A percentile compares a stretch with the other conserved stretches of the same genome.
Evolutionary conservation across 163 green algal genomes (phyloP).

Genomic region (Volvox carteri): DNA sequence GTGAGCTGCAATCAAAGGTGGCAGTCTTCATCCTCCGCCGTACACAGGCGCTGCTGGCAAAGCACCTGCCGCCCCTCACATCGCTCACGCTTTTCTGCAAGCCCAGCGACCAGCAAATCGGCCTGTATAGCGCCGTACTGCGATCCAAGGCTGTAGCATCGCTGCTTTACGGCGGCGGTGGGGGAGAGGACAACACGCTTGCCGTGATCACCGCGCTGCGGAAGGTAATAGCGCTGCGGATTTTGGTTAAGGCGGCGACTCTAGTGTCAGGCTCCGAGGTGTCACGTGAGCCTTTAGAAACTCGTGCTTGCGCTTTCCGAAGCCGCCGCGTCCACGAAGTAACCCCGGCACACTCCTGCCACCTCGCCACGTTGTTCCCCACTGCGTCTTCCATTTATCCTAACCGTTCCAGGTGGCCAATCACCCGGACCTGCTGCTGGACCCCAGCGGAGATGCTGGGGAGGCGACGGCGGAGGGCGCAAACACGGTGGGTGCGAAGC

Average conservation of each 20-base stretch:
- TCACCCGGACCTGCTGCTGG: constrained; percentile 55
- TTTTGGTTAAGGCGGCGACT: no score
- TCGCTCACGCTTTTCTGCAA: constrained; percentile 87
- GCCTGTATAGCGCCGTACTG: constrained; percentile 71
- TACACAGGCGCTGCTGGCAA: constrained; percentile 78
- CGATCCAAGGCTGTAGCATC: constrained; percentile 59
- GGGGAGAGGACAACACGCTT: constrained; percentile 67
- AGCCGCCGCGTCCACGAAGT: no score
- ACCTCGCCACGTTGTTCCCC: no score
- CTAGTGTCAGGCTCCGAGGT: no score
- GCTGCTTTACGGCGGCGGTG: constrained; percentile 47
- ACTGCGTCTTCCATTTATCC: no score
- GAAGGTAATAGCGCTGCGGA: no score
- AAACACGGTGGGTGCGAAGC: not conserved
- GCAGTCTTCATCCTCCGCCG: constrained; percentile 82
- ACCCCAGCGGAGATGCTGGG: not conserved
- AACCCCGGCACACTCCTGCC: no score
- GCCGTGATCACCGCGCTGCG: constrained; percentile 76
- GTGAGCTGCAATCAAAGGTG: constrained; percentile 75
- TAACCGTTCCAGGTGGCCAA: constrained; percentile 37
- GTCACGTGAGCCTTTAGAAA: no score
- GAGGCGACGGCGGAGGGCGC: not conserved
- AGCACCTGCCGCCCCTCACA: constrained; percentile 81
- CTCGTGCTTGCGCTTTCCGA: no score
- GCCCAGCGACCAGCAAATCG: constrained; percentile 72